Evolutionary conservation across 2,329 filamentous ascomycete genomes (phyloP), one percentile per base, ranked within the genome.

Genomic region (Lasiodiplodia sp.): DNA sequence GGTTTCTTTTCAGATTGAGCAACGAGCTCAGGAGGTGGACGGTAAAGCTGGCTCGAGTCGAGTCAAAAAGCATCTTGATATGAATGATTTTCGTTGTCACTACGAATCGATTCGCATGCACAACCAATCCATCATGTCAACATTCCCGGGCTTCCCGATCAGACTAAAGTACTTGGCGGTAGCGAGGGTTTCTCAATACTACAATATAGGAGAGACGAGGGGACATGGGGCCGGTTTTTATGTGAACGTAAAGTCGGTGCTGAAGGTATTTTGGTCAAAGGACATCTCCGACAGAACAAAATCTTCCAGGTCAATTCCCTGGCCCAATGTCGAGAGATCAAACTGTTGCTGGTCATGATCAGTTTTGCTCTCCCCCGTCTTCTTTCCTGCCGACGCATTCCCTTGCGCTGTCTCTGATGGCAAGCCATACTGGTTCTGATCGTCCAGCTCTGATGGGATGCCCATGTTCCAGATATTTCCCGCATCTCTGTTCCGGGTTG

Each of bases 391-490:
- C n/a, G 47, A 18, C 10, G n/a, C 47, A 18, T 51, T 21, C 47
- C 47, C 16, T 51, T 51, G 16, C n/a, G 47, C n/a, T 51, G 16
- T n/a, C 47, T 51, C 47, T 21, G 47, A 51, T n/a, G 47, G n/a
- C 14, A n/a, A 10, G 47, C 47, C 8, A 51, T 51, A 21, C 47
- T 51, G 47, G n/a, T 51, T 21, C 14, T 51, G 14, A 21, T 18
- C n/a, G 47, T 51, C n/a, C 47, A 51, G n/a, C n/a, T n/a, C 47
- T 10, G 47, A 51, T 51, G 47, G n/a, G 16, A 51, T 51, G 47
- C 47, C 47, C 16, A 51, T 51, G n/a, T 51, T 51, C 47, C 47
- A 51, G 47, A 51, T 51, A 51, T 51, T 51, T 51, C 47, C 47
- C 14, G 47, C 47, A 51, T 51, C 47, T 51, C 47, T 51, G n/a